Evolutionary conservation across 495 filamentous ascomycete species (phyloP), one percentile per base, ranked within the genome.

Genomic region (Astrothelium macrocarpum): DNA sequence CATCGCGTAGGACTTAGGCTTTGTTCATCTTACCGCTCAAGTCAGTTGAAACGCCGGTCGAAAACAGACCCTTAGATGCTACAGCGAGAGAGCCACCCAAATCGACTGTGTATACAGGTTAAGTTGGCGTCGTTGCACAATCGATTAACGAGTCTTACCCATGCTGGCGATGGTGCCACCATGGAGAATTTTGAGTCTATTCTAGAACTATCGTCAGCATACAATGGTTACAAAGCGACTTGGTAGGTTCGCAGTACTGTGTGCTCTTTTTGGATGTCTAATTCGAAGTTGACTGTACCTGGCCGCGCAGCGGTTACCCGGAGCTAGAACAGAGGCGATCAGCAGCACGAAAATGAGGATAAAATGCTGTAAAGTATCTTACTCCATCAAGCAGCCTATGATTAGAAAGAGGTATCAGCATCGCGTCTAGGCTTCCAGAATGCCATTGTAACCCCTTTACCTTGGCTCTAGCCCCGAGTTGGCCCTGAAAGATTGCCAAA

Each of bases 161-260:
- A 97, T 90, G 74, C 88, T 91, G 20, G 94, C 93, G 70, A 97
- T 91, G 20, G 94, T 95, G 42, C 93, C 94, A 53, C 94, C 94
- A 77, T 98, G 94, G 65, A 97, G 80, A 59, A 90, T 96, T 58
- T 85, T 86, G 10, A 97, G 80, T 25, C 94, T 86, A 71, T 97
- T 98, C 90, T 95, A 64, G 1, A 32, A 18, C 5, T 9, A 16
- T 10, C 31, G 23, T 36, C 18, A 62, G 36, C 20, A 16, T 42
- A 18, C 34, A 39, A 5, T 14, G 34, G 14, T 39, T 28, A 20
- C 12, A 34, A 16, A 20, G 3, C 23, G 58, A 1, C 16, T 23
- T 18, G 23, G 62, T 18, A 1, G 43, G 49, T 23, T 32, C 29
- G 9, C 9, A 16, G 3, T 75, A 95, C 91, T 3, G 93, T 97